Evolutionary conservation across 2,329 filamentous ascomycete genomes (phyloP), one percentile per base, ranked within the genome.

Genomic region (Magnaporthiopsis poae): DNA sequence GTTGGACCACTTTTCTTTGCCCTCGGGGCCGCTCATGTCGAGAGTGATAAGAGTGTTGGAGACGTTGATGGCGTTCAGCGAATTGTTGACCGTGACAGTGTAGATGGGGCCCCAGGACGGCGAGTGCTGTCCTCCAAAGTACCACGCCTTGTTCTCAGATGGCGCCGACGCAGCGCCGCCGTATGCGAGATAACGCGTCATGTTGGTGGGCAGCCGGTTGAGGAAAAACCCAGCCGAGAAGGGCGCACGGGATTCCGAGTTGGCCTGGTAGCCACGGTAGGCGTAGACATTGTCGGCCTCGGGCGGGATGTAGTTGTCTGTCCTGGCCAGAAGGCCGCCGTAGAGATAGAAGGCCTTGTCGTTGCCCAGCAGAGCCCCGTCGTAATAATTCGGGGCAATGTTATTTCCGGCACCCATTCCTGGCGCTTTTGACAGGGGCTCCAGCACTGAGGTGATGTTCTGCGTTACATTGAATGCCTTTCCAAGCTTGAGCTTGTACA

Each of bases 141-240:
- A 91, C 79, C 86, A 91, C 0, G 87, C 88, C 70, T 86, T 81
- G 69, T 90, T 88, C 74, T 91, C 89, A 0, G 88, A 90, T 0
- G 88, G 88, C 0, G 84, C 86, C 61, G 80, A 90, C 13, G 81
- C 86, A 0, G 81, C 83, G 1, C 83, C 89, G 25, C 89, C 89
- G 69, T 84, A 86, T 0, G 87, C 84, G 29, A 91, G 71, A 70
- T 89, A 90, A 63, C 84, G 80, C 27, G 84, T 90, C 5, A 89
- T 73, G 8, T 71, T 74, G 3, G 75, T 69, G 2, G 80, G 74
- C 0, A 89, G 77, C 0, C 73, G 70, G 0, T 72, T 72, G 11
- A 75, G 70, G 3, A 76, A 52, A 68, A 85, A 86, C 0, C 81
- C 80, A 0, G 77, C 71, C 0, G 69, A 69, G 73, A 83, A 86